Evolutionary conservation across 441 rosid genomes (phyloP), one percentile per base, ranked within the genome.

Genomic region (Flueggea neowawraea): DNA sequence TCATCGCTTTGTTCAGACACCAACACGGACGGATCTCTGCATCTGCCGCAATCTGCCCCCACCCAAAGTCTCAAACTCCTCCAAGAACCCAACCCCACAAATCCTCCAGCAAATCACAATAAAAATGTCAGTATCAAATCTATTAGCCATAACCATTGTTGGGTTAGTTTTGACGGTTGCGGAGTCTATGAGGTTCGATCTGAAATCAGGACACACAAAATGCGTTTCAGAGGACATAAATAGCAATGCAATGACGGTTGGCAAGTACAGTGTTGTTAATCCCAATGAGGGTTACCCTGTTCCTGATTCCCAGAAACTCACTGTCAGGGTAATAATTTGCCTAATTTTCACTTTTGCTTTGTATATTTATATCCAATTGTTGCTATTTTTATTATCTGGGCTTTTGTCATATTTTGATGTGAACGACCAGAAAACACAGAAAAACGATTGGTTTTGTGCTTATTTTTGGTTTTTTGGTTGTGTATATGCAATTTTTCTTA

Each of bases 151-250:
- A 12, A 54, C 60, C 51, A 58, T 60, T n/a, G 4, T 76, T 44
- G 70, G 71, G 52, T 39, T 69, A 32, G 22, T 79, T 55, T 55
- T 66, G 15, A 62, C 55, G 4, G 39, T 60, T 50, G 65, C 77
- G 58, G 72, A 81, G 54, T 69, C 96, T 15, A 74, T 87, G 84
- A 78, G 91, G 55, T 73, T 94, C 59, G 89, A 94, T 63, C 61
- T 94, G 65, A 64, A 68, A 36, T 89, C 97, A 52, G 95, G 91
- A 14, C 33, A 6, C 3, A 76, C 78, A 1, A 89, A 87, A 69
- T 94, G 98, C 86, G 80, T 94, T 70, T 75, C 91, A 5, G 98
- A 94, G 69, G 97, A 94, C 55, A 82, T 94, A 48, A 89, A 76
- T 71, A 17, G 51, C 55, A 73, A 81, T 60, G 69, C 85, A 31